Base-by-base conservation (phyloP, 306 rosid genomes). In the Gleditsia sinensis region DNA sequence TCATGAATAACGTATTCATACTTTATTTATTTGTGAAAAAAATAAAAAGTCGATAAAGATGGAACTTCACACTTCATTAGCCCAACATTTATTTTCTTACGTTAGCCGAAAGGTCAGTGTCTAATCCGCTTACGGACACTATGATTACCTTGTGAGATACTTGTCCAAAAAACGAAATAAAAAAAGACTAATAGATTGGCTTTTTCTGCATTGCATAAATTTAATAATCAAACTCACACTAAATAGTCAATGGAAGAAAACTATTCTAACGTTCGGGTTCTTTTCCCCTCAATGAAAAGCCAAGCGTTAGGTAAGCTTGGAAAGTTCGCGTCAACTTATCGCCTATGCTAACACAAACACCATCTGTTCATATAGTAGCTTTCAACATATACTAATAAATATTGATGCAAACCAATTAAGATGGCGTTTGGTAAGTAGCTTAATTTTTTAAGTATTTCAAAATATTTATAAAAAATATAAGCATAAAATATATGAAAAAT, bases 171-270 rank as follows among this genome's bases (percentile, higher is more conserved):
- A n/a, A n/a, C n/a, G n/a, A n/a, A n/a, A n/a, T n/a, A n/a, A n/a
- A n/a, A n/a, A n/a, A n/a, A n/a, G 66, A 48, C 39, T 57, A 37
- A 2, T 71, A 19, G 27, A 58, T 36, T 72, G 55, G 34, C 45
- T 54, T 61, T 45, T 12, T 23, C 30, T 39, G 3, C 1, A 42
- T 30, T 33, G 51, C 17, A 63, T 4, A 62, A 25, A 45, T 70
- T 36, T 20, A 27, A 70, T 51, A 28, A n/a, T 11, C 56, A 25
- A 10, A 9, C 13, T 42, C 16, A 40, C 61, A 43, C 21, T 33
- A 56, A 21, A 67, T 17, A 27, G 10, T 36, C 42, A 49, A 50
- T 60, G 3, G 57, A 77, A 50, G 39, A 58, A 43, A 76, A 56
- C 48, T 23, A 51, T 28, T 54, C 39, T 9, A 34, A 43, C 36